Percentiles rank a stretch among this genome's conserved stretches.
phyloP scores from a whole-genome alignment of 805 yeast genomes.

The Danielia reshetovae region DNA sequence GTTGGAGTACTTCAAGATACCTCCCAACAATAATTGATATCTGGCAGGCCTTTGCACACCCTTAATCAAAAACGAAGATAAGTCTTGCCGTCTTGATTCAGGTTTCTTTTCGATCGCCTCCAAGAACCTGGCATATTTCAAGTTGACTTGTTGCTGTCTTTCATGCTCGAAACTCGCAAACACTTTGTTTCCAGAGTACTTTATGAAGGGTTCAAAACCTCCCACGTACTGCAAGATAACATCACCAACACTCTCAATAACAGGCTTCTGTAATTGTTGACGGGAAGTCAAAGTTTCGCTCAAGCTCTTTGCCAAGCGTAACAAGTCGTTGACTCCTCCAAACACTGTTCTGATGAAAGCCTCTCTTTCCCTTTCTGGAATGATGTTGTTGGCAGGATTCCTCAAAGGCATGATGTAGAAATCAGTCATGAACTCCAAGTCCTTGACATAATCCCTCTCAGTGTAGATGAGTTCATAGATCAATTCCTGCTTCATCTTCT shows the following conservation, averaged over 20 bases:
- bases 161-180: constrained; percentile 95
- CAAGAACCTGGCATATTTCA: constrained; percentile 87
- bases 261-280: constrained; percentile 75
- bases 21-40: constrained; percentile 79
- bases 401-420: constrained; percentile 90
- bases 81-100: constrained; percentile 84
- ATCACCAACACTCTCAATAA: constrained; percentile 84
- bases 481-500: constrained; percentile 90
- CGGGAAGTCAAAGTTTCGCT: constrained; percentile 87
- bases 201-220: constrained; percentile 85
- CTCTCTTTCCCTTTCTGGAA: constrained; percentile 85
- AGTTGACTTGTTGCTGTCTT: constrained; percentile 85
- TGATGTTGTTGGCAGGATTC: constrained; percentile 67
- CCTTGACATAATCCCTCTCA: constrained; percentile 93
- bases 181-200: constrained; percentile 91
- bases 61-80: constrained; percentile 88
- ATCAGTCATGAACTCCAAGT: constrained; percentile 87
- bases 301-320: constrained; percentile 74
- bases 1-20: constrained; percentile 76
- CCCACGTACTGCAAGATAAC: constrained; percentile 80
- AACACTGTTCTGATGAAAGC: constrained; percentile 89
- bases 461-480: constrained; percentile 92
- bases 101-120: constrained; percentile 84
- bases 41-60: constrained; percentile 96
- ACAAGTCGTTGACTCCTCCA: constrained; percentile 82